These are phyloP conservation scores for Stachybotrys chartarum DNA, from an alignment of 2,329 filamentous ascomycete species.

Conservation along the genomic window DNA sequence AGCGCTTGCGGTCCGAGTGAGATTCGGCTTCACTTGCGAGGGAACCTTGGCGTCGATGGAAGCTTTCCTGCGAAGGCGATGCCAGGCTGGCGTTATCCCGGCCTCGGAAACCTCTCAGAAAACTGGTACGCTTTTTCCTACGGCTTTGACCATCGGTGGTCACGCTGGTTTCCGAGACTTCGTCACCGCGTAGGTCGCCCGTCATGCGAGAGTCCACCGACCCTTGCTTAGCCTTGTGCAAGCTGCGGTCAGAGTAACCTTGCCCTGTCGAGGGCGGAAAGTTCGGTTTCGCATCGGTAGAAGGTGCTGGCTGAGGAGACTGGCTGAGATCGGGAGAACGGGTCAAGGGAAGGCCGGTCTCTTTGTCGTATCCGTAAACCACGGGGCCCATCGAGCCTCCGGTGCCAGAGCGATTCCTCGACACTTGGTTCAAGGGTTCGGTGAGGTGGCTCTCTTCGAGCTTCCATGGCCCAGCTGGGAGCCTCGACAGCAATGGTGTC, in stretches of 20 bases:
- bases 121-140: constrained; percentile 29
- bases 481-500: constrained; percentile 14
- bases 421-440: constrained; percentile 35
- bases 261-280: background rate
- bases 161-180: constrained; percentile 33
- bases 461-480: constrained; percentile 44
- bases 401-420: constrained; percentile 24
- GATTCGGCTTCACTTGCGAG: constrained; percentile 4
- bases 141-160: constrained; percentile 29
- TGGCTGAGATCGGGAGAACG: background rate
- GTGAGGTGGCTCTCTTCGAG: constrained; percentile 47
- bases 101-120: constrained; percentile 19
- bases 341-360: constrained; percentile 30
- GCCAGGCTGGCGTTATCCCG: background rate
- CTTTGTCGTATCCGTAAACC: constrained; percentile 41
- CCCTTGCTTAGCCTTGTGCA: constrained; percentile 11
- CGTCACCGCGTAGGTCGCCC: constrained; percentile 24
- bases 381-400: constrained; percentile 19
- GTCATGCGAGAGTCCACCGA: background rate
- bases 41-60: constrained; percentile 11
- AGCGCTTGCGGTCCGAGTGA: constrained; percentile 29
- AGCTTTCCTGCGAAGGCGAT: constrained; percentile 9
- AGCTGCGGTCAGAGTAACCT: constrained; percentile 41
- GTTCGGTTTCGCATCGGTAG: constrained; percentile 3
- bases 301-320: constrained; percentile 4